These are phyloP conservation scores for Primulina eburnea DNA, from an alignment of 257 asterid species.

Conservation along the genomic window DNA sequence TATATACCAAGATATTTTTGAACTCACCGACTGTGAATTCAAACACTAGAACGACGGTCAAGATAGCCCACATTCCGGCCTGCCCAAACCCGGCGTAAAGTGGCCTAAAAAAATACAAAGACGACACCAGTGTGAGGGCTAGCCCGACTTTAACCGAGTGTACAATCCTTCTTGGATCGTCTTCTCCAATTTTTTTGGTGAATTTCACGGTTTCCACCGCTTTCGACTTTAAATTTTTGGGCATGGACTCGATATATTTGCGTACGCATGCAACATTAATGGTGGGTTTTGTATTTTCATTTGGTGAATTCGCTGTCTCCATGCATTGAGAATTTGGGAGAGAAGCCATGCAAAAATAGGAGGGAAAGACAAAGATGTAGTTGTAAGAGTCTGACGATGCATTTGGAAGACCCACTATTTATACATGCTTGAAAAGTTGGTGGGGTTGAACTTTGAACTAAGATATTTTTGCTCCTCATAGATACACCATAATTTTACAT, in stretches of 20 bases:
- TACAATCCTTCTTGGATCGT: conserved; percentile 37
- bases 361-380: not conserved
- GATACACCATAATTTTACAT: not conserved
- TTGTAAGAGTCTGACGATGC: not conserved
- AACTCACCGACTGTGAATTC: conserved; percentile 43
- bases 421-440: conserved; percentile 7
- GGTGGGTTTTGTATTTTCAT: conserved; percentile 15
- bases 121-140: conserved; percentile 35
- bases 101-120: conserved; percentile 31
- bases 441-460: not conserved
- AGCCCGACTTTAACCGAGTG: conserved; percentile 36
- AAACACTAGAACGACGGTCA: conserved; percentile 38
- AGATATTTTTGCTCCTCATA: not conserved
- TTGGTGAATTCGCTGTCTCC: conserved; percentile 23
- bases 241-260: conserved; percentile 15
- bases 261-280: not conserved
- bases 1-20: not conserved
- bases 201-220: not conserved
- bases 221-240: conserved; percentile 9
- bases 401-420: not conserved
- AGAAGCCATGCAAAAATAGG: not conserved
- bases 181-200: conserved; percentile 26
- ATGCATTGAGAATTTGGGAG: not conserved
- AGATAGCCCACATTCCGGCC: conserved; percentile 45
- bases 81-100: conserved; percentile 38